Evolutionary conservation across 1,139 yeast genomes (phyloP), one percentile per base, ranked within the genome.

Genomic region (Pichia sp.): DNA sequence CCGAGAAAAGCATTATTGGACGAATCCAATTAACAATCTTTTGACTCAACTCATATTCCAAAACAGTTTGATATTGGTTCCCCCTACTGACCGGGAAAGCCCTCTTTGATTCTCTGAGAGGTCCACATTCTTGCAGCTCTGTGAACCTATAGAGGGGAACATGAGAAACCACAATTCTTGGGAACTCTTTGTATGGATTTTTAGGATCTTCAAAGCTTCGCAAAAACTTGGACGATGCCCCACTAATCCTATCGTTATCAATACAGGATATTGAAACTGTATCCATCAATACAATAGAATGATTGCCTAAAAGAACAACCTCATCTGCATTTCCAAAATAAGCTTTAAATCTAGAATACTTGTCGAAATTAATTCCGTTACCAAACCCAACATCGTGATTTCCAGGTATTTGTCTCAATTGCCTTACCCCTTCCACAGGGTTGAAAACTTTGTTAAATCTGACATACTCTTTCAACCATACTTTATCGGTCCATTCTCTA

Each of bases 311-410:
- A 36, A 81, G 72, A 16, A 80, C 72, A 53, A 77, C 73, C 34
- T 76, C 76, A 54, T 85, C 80, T 8, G 86, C 76, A 44, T 76
- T 83, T 3, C 99, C 99, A 68, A 90, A 92, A 65, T 77, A 79
- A 2, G 84, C 73, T 26, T 78, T 72, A 70, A 92, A 93, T 60
- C 98, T 74, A 34, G 81, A 72, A 51, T 79, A 69, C 32, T 84
- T 80, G 2, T 74, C 70, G 30, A 78, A 79, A 11, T 79, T 74
- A 7, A 81, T 76, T 1, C 84, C 81, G 55, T 83, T 80, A 40
- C 95, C 96, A 68, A 87, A 92, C 0, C 99, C 99, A 61, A 93
- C 89, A 68, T 93, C 99, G 68, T 93, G 99, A 66, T 93, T 93
- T 2, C 99, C 99, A 0, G 98, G 97, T 11, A 93, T 70, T 1